Percentiles rank a stretch among this genome's conserved stretches.
Conservation (phyloP, 2,329 filamentous ascomycete species). For the Alternaria ethzedia region DNA sequence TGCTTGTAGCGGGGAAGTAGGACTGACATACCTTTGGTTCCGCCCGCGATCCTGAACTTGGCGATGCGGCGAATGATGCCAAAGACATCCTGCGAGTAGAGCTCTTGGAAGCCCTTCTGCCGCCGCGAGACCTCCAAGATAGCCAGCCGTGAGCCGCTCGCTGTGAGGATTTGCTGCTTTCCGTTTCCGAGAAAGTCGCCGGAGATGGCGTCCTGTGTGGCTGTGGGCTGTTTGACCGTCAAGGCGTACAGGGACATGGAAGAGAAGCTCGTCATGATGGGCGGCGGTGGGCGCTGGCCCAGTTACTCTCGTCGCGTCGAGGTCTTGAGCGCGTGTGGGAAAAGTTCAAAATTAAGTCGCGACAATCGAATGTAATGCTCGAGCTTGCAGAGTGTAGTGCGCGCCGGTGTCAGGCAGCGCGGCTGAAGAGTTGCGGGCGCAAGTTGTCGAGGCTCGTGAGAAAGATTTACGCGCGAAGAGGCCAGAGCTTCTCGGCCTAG, state of each 20-base stretch:
- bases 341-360: background rate
- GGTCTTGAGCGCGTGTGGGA: slow-evolving; percentile 1
- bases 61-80: slow-evolving; percentile 91
- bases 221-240: slow-evolving; percentile 90
- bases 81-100: slow-evolving; percentile 93
- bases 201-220: slow-evolving; percentile 86
- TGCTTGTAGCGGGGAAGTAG: slow-evolving; percentile 42
- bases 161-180: slow-evolving; percentile 96
- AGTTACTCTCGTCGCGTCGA: slow-evolving; percentile 26
- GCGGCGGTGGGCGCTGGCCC: slow-evolving; percentile 44
- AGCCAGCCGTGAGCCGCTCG: slow-evolving; percentile 86
- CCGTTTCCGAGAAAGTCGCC: slow-evolving; percentile 96
- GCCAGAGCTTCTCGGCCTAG: slow-evolving; percentile 21
- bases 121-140: slow-evolving; percentile 85
- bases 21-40: slow-evolving; percentile 82
- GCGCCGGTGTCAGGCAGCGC: slow-evolving; percentile 9
- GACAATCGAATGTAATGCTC: background rate
- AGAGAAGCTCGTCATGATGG: slow-evolving; percentile 91
- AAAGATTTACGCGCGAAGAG: slow-evolving; percentile 13
- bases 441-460: slow-evolving; percentile 3
- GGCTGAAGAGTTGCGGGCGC: background rate
- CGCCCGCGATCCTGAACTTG: slow-evolving; percentile 89
- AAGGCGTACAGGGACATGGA: slow-evolving; percentile 99
- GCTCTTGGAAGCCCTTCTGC: slow-evolving; percentile 82
- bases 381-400: slow-evolving; percentile 1